Evolutionary conservation across 805 yeast genomes (phyloP).

Genomic region (Isabelozyma heimii): DNA sequence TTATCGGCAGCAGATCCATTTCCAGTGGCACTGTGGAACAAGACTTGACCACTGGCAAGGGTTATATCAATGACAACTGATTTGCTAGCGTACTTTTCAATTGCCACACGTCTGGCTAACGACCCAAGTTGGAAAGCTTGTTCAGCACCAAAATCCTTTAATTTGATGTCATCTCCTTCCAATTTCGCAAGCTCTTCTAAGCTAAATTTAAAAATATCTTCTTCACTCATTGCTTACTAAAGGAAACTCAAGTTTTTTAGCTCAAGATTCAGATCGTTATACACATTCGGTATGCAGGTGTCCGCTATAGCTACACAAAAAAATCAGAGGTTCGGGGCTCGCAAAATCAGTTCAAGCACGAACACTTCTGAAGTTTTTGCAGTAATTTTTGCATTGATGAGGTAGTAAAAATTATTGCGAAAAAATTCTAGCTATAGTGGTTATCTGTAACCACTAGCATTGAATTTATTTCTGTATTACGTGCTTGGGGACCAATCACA

Average conservation of each 20-base stretch:
- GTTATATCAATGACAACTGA: slow-evolving; percentile 49
- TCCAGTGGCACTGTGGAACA: slow-evolving; percentile 43
- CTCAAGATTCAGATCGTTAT: not conserved
- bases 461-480: not conserved
- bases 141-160: slow-evolving; percentile 27
- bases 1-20: slow-evolving; percentile 46
- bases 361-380: not conserved
- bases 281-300: not conserved
- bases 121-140: slow-evolving; percentile 48
- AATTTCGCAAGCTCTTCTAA: slow-evolving; percentile 16
- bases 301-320: not conserved
- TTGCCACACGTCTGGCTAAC: slow-evolving; percentile 35
- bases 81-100: slow-evolving; percentile 18
- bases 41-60: slow-evolving; percentile 41
- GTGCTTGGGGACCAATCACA: not conserved
- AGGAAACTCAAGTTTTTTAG: no score
- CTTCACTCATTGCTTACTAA: not conserved
- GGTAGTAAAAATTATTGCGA: not conserved
- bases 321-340: not conserved
- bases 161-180: slow-evolving; percentile 15
- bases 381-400: not conserved
- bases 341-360: no score
- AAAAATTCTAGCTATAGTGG: not conserved
- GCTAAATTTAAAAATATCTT: not conserved
- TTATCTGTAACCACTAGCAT: not conserved